Evolutionary conservation across 192 early-diverging fungal species (phyloP), one percentile per base, ranked within the genome.

Genomic region (Backusella morwellensis): DNA sequence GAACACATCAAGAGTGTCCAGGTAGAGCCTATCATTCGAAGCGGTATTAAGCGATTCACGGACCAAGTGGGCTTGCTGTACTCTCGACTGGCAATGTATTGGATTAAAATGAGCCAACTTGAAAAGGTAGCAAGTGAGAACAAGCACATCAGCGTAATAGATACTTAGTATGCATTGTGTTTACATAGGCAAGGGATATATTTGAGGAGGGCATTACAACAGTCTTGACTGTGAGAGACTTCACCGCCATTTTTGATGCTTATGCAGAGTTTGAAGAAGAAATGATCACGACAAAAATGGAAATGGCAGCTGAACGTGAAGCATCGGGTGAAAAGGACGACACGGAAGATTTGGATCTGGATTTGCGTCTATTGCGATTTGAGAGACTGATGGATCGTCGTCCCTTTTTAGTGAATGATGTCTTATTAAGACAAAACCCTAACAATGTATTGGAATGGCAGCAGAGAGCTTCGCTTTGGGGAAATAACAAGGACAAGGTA

Each of bases 191-290:
- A 3, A 83, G 97, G 14, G 97, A 97, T 81, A 92, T 99, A 1
- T 99, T 92, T 76, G 98, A 99, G 82, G 95, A 99, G 82, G 97
- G 93, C 0, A 83, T 99, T 73, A 82, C 79, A 1, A 86, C 83
- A 0, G 97, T 97, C 1, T 85, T 81, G 75, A 97, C 92, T 0
- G 93, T 98, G 42, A 88, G 93, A 11, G 97, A 98, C 80, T 99
- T 99, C 75, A 92, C 96, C 0, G 88, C 94, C 75, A 92, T 99
- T 75, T 99, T 99, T 88, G 97, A 99, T 76, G 92, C 97, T 1
- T 99, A 98, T 79, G 94, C 95, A 12, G 91, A 97, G 69, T 93
- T 97, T 74, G 95, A 96, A 75, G 96, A 98, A 79, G 84, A 86
- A 15, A 87, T 94, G 41, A 90, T 98, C 36, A 83, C 89, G 8